phyloP scores from a whole-genome alignment of 495 filamentous ascomycete genomes.

The Penicillium soppii region DNA sequence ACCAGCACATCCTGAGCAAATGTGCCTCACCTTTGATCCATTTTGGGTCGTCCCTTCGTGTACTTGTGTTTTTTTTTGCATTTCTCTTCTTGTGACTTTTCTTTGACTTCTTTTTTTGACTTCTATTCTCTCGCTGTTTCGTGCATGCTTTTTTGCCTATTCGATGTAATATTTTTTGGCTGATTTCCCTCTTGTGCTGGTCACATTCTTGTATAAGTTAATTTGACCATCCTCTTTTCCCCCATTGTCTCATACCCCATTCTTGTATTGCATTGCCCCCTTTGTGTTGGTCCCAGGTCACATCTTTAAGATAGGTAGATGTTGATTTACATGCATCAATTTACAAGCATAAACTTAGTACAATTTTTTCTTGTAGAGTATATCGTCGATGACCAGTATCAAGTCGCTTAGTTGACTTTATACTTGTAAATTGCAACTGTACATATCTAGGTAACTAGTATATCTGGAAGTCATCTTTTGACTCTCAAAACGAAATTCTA shows the following conservation, averaged over 20 bases:
- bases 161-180: slow-evolving; percentile 29
- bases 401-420: too few species aligned
- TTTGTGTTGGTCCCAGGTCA: slow-evolving; percentile 28
- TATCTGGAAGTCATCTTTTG: too few species aligned
- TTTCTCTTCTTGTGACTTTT: slow-evolving; percentile 13
- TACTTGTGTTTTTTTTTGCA: slow-evolving; percentile 11
- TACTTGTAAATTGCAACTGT: too few species aligned
- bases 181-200: slow-evolving; percentile 29
- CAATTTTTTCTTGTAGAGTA: background rate
- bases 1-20: slow-evolving; percentile 14
- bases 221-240: slow-evolving; percentile 24
- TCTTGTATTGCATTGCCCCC: slow-evolving; percentile 30
- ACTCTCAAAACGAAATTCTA: too few species aligned
- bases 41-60: slow-evolving; percentile 6
- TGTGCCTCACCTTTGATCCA: slow-evolving; percentile 14
- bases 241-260: slow-evolving; percentile 29
- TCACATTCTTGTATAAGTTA: slow-evolving; percentile 38
- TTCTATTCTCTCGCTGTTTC: slow-evolving; percentile 13
- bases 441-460: too few species aligned
- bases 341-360: slow-evolving; percentile 13
- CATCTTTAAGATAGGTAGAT: slow-evolving; percentile 15
- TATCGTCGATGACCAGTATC: too few species aligned
- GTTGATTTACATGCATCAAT: slow-evolving; percentile 21
- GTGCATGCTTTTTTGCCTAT: slow-evolving; percentile 15
- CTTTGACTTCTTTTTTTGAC: background rate